Conservation (phyloP, 371 early-diverging fungal genomes). For the Mucor saturninus region DNA sequence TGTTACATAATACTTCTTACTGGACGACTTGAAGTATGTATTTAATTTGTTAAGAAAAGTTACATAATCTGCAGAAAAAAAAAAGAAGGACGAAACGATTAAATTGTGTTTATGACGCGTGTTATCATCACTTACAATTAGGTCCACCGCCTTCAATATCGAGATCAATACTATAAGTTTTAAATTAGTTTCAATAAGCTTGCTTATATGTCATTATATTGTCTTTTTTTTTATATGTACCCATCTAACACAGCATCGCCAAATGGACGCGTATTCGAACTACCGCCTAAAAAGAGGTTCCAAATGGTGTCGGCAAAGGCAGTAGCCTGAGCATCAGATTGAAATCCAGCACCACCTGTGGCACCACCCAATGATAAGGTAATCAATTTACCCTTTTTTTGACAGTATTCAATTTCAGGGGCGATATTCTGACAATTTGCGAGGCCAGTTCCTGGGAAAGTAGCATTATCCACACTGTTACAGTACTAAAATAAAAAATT, state of each 20-base stretch:
- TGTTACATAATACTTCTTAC: constrained; percentile 67
- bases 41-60: constrained; percentile 56
- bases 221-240: constrained; percentile 22
- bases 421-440: constrained; percentile 58
- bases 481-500: constrained; percentile 28
- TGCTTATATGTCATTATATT: not conserved
- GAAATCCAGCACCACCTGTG: constrained; percentile 57
- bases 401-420: constrained; percentile 60
- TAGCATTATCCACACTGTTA: constrained; percentile 47
- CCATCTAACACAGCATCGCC: constrained; percentile 65
- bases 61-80: constrained; percentile 52
- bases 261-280: constrained; percentile 57
- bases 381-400: constrained; percentile 56
- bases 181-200: not conserved
- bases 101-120: not conserved
- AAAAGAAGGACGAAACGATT: not conserved
- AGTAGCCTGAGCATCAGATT: constrained; percentile 41
- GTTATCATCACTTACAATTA: constrained; percentile 31
- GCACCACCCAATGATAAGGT: constrained; percentile 67
- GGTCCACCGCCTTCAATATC: constrained; percentile 67
- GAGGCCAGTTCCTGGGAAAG: constrained; percentile 54
- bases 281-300: constrained; percentile 64
- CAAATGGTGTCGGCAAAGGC: constrained; percentile 61
- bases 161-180: constrained; percentile 54
- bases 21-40: constrained; percentile 35